Evolutionary conservation across 2,329 filamentous ascomycete species (phyloP).

Genomic region (Aspergillus pseudoterreus): DNA sequence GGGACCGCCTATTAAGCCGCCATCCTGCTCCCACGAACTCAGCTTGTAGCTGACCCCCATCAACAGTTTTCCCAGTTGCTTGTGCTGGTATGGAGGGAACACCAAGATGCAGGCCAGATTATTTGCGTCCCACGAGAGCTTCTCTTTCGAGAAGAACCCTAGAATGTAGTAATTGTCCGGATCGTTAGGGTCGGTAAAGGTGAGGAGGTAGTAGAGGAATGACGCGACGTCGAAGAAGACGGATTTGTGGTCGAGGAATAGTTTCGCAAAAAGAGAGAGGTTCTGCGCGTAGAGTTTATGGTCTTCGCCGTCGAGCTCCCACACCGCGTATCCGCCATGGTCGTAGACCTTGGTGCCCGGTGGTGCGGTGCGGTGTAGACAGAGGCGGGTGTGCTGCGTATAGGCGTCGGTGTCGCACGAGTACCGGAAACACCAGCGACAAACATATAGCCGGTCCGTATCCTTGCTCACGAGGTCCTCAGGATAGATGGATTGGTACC

Average conservation of each 20-base stretch:
- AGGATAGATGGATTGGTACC: slow-evolving; percentile 88
- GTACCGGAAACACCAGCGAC: slow-evolving; percentile 93
- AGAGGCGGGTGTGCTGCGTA: slow-evolving; percentile 44
- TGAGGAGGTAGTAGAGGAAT: slow-evolving; percentile 91
- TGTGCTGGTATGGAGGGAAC: slow-evolving; percentile 92
- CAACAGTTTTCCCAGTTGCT: slow-evolving; percentile 79
- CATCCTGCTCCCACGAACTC: slow-evolving; percentile 65
- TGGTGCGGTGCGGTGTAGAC: slow-evolving; percentile 50
- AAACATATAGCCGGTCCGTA: slow-evolving; percentile 71
- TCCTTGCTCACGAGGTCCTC: slow-evolving; percentile 59
- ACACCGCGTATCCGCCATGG: slow-evolving; percentile 76
- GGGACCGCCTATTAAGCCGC: slow-evolving; percentile 76
- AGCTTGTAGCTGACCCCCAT: slow-evolving; percentile 95
- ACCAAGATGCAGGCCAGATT: slow-evolving; percentile 95
- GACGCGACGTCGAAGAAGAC: slow-evolving; percentile 95
- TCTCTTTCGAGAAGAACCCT: slow-evolving; percentile 99
- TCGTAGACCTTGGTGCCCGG: slow-evolving; percentile 76
- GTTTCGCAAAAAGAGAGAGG: slow-evolving; percentile 89
- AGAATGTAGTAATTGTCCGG: slow-evolving; percentile 58
- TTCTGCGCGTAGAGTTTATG: slow-evolving; percentile 92
- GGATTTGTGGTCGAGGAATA: slow-evolving; percentile 97
- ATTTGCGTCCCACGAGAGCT: slow-evolving; percentile 98
- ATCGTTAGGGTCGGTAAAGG: slow-evolving; percentile 60
- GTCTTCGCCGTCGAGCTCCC: slow-evolving; percentile 87
- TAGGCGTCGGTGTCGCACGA: slow-evolving; percentile 47